Evolutionary conservation across 306 rosid species (phyloP).

Genomic region (Quillaja saponaria): DNA sequence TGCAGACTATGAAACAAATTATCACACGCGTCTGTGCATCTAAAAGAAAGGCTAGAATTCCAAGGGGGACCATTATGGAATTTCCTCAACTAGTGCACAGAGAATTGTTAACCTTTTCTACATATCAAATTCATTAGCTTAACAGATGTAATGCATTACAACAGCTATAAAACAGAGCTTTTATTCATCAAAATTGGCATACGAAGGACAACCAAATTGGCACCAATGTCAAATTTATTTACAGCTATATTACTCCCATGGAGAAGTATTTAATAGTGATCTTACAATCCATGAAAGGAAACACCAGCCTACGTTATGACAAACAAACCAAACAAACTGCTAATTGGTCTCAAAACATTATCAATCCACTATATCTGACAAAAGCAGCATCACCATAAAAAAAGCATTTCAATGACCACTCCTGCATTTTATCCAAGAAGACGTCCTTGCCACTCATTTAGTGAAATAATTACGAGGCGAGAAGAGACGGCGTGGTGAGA

Average conservation of each 20-base stretch:
- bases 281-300: slow-evolving; percentile 5
- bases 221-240: slow-evolving; percentile 16
- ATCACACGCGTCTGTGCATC: too few relatives aligned
- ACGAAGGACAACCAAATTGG: background rate
- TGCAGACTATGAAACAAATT: too few relatives aligned
- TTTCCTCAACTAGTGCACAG: too few relatives aligned
- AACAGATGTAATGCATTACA: too few relatives aligned
- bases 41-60: too few relatives aligned
- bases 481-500: slow-evolving; percentile 84
- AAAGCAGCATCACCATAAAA: background rate
- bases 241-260: background rate
- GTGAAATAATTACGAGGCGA: slow-evolving; percentile 51
- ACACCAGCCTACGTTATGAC: background rate
- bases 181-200: background rate
- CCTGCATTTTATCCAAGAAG: background rate
- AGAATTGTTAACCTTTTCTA: too few relatives aligned
- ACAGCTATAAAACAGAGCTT: background rate
- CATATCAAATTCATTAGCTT: too few relatives aligned
- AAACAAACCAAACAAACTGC: background rate
- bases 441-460: background rate
- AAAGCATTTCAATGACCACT: too few relatives aligned
- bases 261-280: background rate
- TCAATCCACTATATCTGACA: background rate
- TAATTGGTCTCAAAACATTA: too few relatives aligned
- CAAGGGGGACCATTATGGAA: too few relatives aligned